A percentile compares a stretch with the other conserved stretches of the same genome.
Evolutionary conservation across 306 rosid genomes (phyloP).

Genomic region (Rosa rugosa): DNA sequence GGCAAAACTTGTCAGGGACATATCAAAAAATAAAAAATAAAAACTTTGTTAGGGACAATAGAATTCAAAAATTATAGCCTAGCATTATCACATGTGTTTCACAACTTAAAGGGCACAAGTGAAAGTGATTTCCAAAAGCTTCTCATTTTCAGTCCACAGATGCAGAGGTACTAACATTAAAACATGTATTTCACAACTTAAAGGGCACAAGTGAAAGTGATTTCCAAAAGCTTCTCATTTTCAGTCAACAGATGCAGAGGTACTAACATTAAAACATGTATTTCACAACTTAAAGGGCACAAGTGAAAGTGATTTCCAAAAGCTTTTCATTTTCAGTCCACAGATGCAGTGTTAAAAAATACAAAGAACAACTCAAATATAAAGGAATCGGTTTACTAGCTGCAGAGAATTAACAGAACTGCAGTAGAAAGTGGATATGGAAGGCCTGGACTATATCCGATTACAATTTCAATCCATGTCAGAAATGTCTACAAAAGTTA

Average conservation of each 20-base stretch:
- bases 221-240: not conserved
- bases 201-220: not conserved
- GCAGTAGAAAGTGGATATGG: not conserved
- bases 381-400: not conserved
- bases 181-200: not conserved
- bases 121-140: not conserved
- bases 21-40: not conserved
- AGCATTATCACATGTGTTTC: not conserved
- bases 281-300: not conserved
- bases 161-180: not conserved
- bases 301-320: not conserved
- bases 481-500: not conserved
- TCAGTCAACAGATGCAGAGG: not conserved
- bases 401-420: not conserved
- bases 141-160: not conserved
- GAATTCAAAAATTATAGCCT: not conserved
- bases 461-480: not conserved
- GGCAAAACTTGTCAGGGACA: not conserved
- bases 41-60: not conserved
- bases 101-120: not conserved
- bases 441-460: not conserved
- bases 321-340: not conserved
- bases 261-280: not conserved
- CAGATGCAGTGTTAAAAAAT: not conserved
- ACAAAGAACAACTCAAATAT: not conserved